A percentile compares a stretch with the other conserved stretches of the same genome.
These are phyloP conservation scores for Cruciata laevipes DNA, from an alignment of 257 asterid genomes.

Conservation along the genomic window DNA sequence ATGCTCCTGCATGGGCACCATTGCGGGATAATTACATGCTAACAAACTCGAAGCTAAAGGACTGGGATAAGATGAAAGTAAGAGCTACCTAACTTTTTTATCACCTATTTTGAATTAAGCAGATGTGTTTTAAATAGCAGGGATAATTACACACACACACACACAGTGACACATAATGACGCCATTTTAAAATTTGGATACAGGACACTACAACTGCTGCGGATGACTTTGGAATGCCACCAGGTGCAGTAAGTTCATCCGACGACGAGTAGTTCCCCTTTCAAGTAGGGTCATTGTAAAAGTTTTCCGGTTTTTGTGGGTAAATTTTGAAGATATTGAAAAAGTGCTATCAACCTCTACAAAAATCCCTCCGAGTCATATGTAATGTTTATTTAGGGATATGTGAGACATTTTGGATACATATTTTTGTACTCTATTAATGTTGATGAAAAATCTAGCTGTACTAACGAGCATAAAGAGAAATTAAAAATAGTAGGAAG, in stretches of 20 bases:
- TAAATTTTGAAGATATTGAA: not conserved
- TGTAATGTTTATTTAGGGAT: not conserved
- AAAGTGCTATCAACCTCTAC: not conserved
- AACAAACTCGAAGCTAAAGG: constrained; percentile 72
- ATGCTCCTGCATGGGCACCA: constrained; percentile 83
- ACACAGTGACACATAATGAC: not conserved
- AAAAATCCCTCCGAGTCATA: not conserved
- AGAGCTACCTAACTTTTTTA: constrained; percentile 3
- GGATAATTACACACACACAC: not conserved
- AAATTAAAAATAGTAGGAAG: too few species aligned
- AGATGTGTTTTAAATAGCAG: too few species aligned
- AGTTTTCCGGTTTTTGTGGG: not conserved
- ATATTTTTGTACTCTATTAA: not conserved
- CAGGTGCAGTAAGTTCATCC: constrained; percentile 48
- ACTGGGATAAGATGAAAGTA: constrained; percentile 90
- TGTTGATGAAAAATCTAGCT: not conserved
- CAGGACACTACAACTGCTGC: constrained; percentile 38
- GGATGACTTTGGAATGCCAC: constrained; percentile 39
- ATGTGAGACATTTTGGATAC: not conserved
- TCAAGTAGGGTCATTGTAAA: not conserved
- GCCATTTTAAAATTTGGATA: constrained; percentile 3
- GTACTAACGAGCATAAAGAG: not conserved
- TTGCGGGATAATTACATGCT: constrained; percentile 87
- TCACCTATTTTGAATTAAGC: too few species aligned
- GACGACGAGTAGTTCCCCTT: constrained; percentile 39